Conservation (phyloP, 1,284 basidiomycete species). For the Ceratobasidium sp. region DNA sequence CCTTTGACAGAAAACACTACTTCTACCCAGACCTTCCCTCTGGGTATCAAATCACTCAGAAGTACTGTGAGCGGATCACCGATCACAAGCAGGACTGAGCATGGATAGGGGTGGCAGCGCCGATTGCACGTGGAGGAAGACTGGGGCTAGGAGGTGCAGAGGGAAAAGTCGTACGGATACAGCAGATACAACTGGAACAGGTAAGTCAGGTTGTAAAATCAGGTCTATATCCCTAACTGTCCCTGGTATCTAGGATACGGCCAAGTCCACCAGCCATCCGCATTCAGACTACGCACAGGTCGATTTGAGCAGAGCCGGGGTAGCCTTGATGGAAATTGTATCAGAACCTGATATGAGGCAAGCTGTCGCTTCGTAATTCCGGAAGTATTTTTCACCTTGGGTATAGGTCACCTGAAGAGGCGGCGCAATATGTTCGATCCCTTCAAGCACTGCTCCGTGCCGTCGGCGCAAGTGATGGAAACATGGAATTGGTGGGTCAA, state of each 20-base stretch:
- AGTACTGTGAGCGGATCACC: slow-evolving; percentile 68
- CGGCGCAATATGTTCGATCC: slow-evolving; percentile 85
- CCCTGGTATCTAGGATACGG: slow-evolving; percentile 76
- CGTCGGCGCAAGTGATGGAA: slow-evolving; percentile 90
- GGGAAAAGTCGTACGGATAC: slow-evolving; percentile 71
- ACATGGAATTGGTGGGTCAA: slow-evolving; percentile 88
- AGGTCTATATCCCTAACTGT: not conserved
- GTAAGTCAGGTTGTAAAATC: slow-evolving; percentile 54
- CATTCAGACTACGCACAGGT: slow-evolving; percentile 67
- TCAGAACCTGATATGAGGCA: slow-evolving; percentile 91
- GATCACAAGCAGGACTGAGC: not conserved
- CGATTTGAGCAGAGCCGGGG: slow-evolving; percentile 91
- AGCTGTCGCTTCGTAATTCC: no score
- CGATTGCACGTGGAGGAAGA: slow-evolving; percentile 77
- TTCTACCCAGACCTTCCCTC: slow-evolving; percentile 95
- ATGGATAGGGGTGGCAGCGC: slow-evolving; percentile 57
- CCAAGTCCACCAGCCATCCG: slow-evolving; percentile 80
- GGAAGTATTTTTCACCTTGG: no score
- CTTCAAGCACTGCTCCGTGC: slow-evolving; percentile 84
- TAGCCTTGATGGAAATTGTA: slow-evolving; percentile 94
- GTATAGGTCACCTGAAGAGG: slow-evolving; percentile 87
- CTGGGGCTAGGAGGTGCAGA: slow-evolving; percentile 59
- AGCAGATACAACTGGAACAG: slow-evolving; percentile 97
- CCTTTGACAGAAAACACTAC: slow-evolving; percentile 98
- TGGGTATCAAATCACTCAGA: slow-evolving; percentile 97